A percentile compares a stretch with the other conserved stretches of the same genome.
Conservation (phyloP, 306 rosid species). For the Vigna unguiculata region DNA sequence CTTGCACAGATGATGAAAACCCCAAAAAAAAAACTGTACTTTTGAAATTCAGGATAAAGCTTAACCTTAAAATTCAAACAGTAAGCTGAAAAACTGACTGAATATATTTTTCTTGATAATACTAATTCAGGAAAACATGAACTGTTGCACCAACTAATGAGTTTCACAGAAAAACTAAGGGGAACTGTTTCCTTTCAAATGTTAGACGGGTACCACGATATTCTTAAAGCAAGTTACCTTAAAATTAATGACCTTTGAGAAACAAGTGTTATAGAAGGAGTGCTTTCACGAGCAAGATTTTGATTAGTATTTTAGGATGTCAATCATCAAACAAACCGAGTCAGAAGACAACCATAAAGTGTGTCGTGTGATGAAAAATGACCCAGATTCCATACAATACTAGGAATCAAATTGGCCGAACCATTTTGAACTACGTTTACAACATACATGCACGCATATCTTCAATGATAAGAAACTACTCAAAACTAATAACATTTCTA, state of each 20-base stretch:
- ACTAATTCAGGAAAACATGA: conserved; percentile 6
- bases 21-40: neutral
- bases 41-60: conserved; percentile 23
- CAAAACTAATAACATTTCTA: conserved; percentile 46
- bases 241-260: too few relatives aligned
- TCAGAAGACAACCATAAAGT: conserved; percentile 17
- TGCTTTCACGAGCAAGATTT: neutral
- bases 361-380: conserved; percentile 39
- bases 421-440: conserved; percentile 30
- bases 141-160: neutral
- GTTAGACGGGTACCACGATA: neutral
- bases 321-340: conserved; percentile 34
- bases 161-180: neutral
- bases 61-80: conserved; percentile 18
- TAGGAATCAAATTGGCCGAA: conserved; percentile 42
- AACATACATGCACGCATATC: conserved; percentile 34
- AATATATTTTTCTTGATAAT: neutral
- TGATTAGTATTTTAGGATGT: neutral
- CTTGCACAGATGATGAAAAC: conserved; percentile 15
- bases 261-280: neutral
- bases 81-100: conserved; percentile 3
- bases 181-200: conserved; percentile 30
- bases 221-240: neutral
- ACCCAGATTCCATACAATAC: conserved; percentile 43
- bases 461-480: conserved; percentile 41